Base-by-base conservation (phyloP, 1,139 yeast genomes). In the Blastobotrys petasosporus region DNA sequence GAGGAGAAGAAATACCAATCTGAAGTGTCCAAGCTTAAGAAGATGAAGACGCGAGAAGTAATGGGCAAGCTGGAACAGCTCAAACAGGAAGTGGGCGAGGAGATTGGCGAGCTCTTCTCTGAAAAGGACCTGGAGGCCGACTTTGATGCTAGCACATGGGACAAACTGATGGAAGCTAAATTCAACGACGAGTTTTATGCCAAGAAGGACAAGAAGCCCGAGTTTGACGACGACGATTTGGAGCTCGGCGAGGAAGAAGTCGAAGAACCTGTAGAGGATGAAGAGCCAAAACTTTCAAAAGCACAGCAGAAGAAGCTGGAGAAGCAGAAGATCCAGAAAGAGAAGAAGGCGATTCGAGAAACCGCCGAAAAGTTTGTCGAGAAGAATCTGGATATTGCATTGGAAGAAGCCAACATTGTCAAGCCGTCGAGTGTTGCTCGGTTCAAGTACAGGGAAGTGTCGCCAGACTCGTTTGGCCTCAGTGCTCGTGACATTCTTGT, bases 121-220 rank as follows among this genome's bases (percentile, higher is more conserved):
- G 84, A 83, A 48, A 73, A 82, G 35, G 74, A 88, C 55, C 69
- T 94, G 52, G 85, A 85, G 45, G 95, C 84, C 45, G 97, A 92
- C 61, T 94, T 87, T 63, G 90, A 87, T 55, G 90, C 85, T 59
- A 79, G 82, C 36, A 94, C 85, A 52, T 94, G 98, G 98, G 97
- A 94, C 64, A 70, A 68, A 51, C 81, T 86, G 52, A 82, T 94
- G 83, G 80, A 84, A 36, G 83, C 85, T 60, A 77, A 90, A 35
- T 94, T 94, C 63, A 77, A 86, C 60, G 95, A 87, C 47, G 87
- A 81, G 50, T 87, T 77, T 60, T 86, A 87, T 58, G 49, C 60
- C 13, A 79, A 76, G 36, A 82, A 74, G 42, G 73, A 66, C 10
- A 65, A 53, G 33, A 77, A 76, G 53, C 82, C 82, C n/a, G 68